A percentile compares a stretch with the other conserved stretches of the same genome.
phyloP scores from a whole-genome alignment of 2,329 filamentous ascomycete species.

The Ambrosiella cleistominuta region DNA sequence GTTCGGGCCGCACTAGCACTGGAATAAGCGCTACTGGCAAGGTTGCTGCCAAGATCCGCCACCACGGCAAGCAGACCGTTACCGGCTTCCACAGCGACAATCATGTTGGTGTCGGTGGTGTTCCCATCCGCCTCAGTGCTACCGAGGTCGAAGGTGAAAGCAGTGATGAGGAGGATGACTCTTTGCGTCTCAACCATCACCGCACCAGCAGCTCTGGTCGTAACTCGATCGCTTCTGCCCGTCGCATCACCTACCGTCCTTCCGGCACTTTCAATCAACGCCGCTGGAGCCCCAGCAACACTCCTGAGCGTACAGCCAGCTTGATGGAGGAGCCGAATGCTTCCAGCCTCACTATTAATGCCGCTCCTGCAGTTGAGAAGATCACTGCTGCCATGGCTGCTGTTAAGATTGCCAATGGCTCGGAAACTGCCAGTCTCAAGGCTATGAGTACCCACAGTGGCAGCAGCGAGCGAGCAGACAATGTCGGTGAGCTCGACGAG shows the following conservation, averaged over 20 bases:
- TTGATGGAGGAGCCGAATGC: constrained; percentile 23
- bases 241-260: constrained; percentile 32
- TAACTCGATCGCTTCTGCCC: constrained; percentile 44
- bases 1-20: constrained; percentile 40
- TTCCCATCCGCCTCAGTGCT: constrained; percentile 83
- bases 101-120: constrained; percentile 56
- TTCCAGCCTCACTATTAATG: background rate
- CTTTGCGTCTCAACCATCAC: constrained; percentile 39
- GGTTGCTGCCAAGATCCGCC: constrained; percentile 72
- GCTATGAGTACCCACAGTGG: constrained; percentile 35
- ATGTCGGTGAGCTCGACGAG: constrained; percentile 35
- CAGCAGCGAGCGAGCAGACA: constrained; percentile 45
- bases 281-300: constrained; percentile 36
- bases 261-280: constrained; percentile 29
- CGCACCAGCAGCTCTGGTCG: constrained; percentile 60
- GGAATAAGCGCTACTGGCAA: constrained; percentile 43
- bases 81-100: constrained; percentile 64
- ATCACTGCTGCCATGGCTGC: constrained; percentile 9
- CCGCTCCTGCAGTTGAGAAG: constrained; percentile 3
- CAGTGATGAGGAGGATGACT: constrained; percentile 53
- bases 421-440: constrained; percentile 29
- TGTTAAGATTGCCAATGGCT: constrained; percentile 15
- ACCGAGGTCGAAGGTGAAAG: constrained; percentile 85
- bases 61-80: constrained; percentile 64
- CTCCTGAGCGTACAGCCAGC: constrained; percentile 37